Evolutionary conservation across 2,329 filamentous ascomycete species (phyloP).

Genomic region (Trichoderma atrobrunneum): DNA sequence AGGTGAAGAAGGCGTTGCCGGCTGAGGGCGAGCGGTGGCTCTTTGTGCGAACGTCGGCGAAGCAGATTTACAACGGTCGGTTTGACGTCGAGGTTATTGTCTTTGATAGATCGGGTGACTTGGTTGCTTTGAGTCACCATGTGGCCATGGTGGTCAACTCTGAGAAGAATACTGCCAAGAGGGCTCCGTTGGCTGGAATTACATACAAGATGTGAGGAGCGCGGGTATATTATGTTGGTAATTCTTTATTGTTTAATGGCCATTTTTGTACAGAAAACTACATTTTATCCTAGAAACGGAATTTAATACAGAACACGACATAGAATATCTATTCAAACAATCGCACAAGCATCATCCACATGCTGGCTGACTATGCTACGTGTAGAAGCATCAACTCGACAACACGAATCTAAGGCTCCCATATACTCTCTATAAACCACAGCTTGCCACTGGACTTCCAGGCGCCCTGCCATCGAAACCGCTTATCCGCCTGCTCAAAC

Average conservation of each 20-base stretch:
- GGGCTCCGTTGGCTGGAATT: not conserved
- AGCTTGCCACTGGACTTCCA: constrained; percentile 29
- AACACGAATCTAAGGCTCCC: constrained; percentile 22
- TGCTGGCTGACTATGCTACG: not conserved
- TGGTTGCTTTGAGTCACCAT: constrained; percentile 34
- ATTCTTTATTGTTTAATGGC: not conserved
- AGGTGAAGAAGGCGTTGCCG: constrained; percentile 71
- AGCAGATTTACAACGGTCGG: constrained; percentile 66
- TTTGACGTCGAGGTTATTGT: constrained; percentile 72
- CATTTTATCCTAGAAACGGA: not conserved
- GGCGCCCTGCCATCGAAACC: constrained; percentile 38
- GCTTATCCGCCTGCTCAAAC: constrained; percentile 37
- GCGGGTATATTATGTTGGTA: not conserved
- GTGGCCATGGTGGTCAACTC: constrained; percentile 31
- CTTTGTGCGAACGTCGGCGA: constrained; percentile 61
- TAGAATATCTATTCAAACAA: not conserved
- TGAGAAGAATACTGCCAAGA: constrained; percentile 24
- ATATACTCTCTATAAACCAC: constrained; percentile 39
- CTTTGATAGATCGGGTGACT: constrained; percentile 45
- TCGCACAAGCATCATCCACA: not conserved
- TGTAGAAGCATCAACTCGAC: not conserved
- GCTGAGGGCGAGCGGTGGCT: constrained; percentile 69
- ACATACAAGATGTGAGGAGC: not conserved
- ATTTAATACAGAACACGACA: not conserved
- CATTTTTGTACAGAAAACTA: not conserved